Evolutionary conservation across 108 stramenopile genomes (phyloP).

Genomic region (Mediolabrus comicus): DNA sequence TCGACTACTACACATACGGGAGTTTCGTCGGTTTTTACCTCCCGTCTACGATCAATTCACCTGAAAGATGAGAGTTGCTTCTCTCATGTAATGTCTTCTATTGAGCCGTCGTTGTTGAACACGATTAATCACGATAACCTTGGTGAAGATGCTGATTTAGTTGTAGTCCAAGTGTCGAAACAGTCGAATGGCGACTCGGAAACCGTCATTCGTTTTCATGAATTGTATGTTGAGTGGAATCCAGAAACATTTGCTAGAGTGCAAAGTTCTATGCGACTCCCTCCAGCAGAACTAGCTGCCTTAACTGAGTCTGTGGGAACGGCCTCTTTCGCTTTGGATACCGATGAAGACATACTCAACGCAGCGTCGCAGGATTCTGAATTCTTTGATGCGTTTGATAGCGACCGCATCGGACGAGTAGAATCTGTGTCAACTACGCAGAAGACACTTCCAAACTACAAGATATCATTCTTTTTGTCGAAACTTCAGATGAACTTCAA

Average conservation of each 20-base stretch:
- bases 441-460: not conserved
- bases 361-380: conserved; percentile 18
- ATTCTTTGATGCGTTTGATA: conserved; percentile 70
- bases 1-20: conserved; percentile 14
- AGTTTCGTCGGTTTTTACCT: conserved; percentile 30
- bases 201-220: conserved; percentile 52
- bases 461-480: conserved; percentile 48
- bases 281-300: not conserved
- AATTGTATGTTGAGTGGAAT: conserved; percentile 81
- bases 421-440: not conserved
- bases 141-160: conserved; percentile 9
- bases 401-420: conserved; percentile 9
- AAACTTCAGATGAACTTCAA: conserved; percentile 69
- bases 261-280: conserved; percentile 45
- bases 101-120: conserved; percentile 29
- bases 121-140: not conserved
- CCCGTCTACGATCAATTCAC: conserved; percentile 55
- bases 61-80: conserved; percentile 53
- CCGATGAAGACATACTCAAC: not conserved
- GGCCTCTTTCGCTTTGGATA: not conserved
- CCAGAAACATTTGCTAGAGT: conserved; percentile 73
- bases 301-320: not conserved
- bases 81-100: conserved; percentile 54
- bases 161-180: conserved; percentile 34
- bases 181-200: conserved; percentile 4